Base-by-base conservation (phyloP, 345 rosid genomes). In the Passiflora organensis region DNA sequence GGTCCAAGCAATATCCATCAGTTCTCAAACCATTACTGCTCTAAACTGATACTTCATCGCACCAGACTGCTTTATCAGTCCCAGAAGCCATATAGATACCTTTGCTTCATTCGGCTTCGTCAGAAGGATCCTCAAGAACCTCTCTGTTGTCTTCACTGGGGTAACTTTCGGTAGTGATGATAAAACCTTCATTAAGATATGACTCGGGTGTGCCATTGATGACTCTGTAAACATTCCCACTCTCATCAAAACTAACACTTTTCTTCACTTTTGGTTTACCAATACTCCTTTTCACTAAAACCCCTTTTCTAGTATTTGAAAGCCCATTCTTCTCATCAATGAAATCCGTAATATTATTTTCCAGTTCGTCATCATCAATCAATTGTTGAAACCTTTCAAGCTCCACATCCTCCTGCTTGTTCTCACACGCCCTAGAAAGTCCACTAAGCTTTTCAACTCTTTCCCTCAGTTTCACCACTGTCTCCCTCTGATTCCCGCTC, bases 331-430 rank as follows among this genome's bases (percentile, higher is more conserved):
- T 66, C 50, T 56, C 65, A 56, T 60, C 44, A n/a, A n/a, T n/a
- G n/a, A n/a, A n/a, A n/a, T n/a, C n/a, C n/a, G n/a, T n/a, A n/a
- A n/a, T n/a, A 24, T 59, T 65, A 59, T 68, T 78, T 18, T 63
- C 47, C n/a, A n/a, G n/a, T 1, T 42, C 61, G 9, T 44, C 76
- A 1, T 67, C 78, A 58, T 66, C 80, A 52, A 70, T 71, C 44
- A 58, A 60, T 36, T 81, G 69, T 43, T 65, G 80, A 58, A 83
- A 79, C 61, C 82, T 83, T 78, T 85, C 83, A 44, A 82, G 78
- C 82, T 83, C 90, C 51, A 60, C 78, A 58, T 68, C 64, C 39
- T 70, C 74, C 52, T 73, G 79, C 45, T 69, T 83, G 55, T 68
- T 67, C 6, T 46, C 79, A 58, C 37, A 55, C 44, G 51, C 74